These are phyloP conservation scores for Clonostachys byssicola DNA, from an alignment of 2,329 filamentous ascomycete genomes.

Conservation along the genomic window DNA sequence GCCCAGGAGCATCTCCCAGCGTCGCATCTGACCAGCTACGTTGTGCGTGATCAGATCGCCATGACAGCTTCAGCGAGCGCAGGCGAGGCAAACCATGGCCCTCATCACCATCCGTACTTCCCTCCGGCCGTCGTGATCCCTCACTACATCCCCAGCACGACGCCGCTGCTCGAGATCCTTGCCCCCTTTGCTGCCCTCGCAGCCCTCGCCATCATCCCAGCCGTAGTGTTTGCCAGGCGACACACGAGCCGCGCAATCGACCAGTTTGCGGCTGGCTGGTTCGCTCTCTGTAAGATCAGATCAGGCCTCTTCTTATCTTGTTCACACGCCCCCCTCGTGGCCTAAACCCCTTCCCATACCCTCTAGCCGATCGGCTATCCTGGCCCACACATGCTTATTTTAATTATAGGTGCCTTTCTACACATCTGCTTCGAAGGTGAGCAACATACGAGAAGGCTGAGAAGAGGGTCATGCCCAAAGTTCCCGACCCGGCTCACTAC, in stretches of 20 bases:
- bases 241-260: constrained; percentile 21
- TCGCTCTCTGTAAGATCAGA: constrained; percentile 43
- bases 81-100: too few species aligned
- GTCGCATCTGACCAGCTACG: too few species aligned
- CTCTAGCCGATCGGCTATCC: too few species aligned
- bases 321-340: neutral
- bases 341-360: neutral
- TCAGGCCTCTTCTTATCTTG: neutral
- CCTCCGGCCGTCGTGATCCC: constrained; percentile 37
- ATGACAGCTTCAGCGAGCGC: too few species aligned
- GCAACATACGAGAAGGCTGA: constrained; percentile 3
- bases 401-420: constrained; percentile 53
- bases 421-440: constrained; percentile 80
- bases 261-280: constrained; percentile 45
- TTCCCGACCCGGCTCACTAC: too few species aligned
- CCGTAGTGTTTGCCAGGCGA: constrained; percentile 14
- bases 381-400: neutral
- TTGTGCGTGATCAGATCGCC: too few species aligned
- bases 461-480: neutral
- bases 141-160: constrained; percentile 38
- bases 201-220: constrained; percentile 23
- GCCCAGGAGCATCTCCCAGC: too few species aligned
- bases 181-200: constrained; percentile 26
- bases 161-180: constrained; percentile 30
- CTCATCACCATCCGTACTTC: constrained; percentile 41